These are phyloP conservation scores for Leishmania gerbilli DNA, from an alignment of 208 protist species.

Conservation along the genomic window DNA sequence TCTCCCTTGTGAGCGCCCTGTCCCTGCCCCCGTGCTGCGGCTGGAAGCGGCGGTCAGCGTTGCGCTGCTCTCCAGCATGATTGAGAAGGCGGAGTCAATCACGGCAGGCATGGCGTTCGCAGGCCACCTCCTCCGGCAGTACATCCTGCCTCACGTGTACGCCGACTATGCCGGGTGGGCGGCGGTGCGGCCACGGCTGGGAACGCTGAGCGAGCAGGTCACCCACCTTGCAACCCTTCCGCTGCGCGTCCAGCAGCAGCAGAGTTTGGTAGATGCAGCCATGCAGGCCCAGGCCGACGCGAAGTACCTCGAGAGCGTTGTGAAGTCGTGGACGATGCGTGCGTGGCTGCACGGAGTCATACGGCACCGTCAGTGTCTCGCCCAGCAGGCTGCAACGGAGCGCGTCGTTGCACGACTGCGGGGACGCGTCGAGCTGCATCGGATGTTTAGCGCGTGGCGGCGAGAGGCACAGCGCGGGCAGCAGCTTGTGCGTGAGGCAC, in stretches of 20 bases:
- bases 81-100: conserved; percentile 55
- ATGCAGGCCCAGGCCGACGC: conserved; percentile 56
- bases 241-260: conserved; percentile 43
- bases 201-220: conserved; percentile 73
- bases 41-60: conserved; percentile 67
- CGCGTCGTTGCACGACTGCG: conserved; percentile 32
- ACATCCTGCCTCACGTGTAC: conserved; percentile 85
- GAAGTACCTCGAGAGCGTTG: conserved; percentile 58
- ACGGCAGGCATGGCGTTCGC: conserved; percentile 68
- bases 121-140: conserved; percentile 56
- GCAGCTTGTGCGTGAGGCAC: conserved; percentile 29
- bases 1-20: conserved; percentile 49
- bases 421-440: conserved; percentile 32
- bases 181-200: conserved; percentile 45
- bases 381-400: conserved; percentile 8
- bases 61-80: conserved; percentile 70
- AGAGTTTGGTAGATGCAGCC: conserved; percentile 23
- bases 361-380: conserved; percentile 17
- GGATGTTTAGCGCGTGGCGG: conserved; percentile 61
- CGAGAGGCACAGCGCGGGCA: conserved; percentile 34
- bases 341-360: conserved; percentile 58
- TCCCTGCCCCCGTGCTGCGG: conserved; percentile 57
- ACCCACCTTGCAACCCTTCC: conserved; percentile 58
- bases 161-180: conserved; percentile 46
- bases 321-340: conserved; percentile 74